Percentiles rank a stretch among this genome's conserved stretches.
Conservation (phyloP, 2,329 filamentous ascomycete species). For the Colletotrichum sp. region DNA sequence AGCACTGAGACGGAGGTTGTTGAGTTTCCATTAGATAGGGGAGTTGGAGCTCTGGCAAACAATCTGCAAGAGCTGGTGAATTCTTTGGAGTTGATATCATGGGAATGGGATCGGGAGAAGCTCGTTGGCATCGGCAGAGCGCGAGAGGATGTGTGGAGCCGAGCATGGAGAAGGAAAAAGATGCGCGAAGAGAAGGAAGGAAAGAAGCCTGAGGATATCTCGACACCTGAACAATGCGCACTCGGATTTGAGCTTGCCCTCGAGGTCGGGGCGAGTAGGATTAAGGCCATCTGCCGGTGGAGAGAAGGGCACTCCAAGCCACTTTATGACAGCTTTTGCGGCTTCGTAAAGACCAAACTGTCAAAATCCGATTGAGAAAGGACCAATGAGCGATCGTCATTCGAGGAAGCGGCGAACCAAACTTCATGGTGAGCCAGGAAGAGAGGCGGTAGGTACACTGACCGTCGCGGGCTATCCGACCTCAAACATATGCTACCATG, state of each 20-base stretch:
- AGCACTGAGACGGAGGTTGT: conserved; percentile 42
- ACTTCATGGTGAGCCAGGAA: neutral
- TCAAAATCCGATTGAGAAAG: neutral
- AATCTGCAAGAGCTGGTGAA: conserved; percentile 51
- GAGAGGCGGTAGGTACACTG: neutral
- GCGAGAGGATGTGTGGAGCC: conserved; percentile 78
- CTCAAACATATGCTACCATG: neutral
- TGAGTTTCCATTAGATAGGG: conserved; percentile 10
- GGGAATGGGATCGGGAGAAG: conserved; percentile 64
- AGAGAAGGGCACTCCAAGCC: conserved; percentile 74
- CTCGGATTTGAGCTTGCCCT: conserved; percentile 67
- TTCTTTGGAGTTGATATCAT: conserved; percentile 63
- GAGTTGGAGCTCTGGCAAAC: conserved; percentile 40
- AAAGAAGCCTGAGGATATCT: conserved; percentile 25
- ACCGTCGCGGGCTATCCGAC: neutral
- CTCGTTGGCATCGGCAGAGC: conserved; percentile 67
- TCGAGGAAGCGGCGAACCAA: neutral
- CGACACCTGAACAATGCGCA: conserved; percentile 38
- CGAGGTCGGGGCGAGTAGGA: conserved; percentile 39
- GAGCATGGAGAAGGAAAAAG: conserved; percentile 72
- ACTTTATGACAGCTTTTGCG: conserved; percentile 87
- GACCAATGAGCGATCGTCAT: neutral
- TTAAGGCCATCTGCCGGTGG: conserved; percentile 69
- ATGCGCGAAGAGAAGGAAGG: conserved; percentile 27
- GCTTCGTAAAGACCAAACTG: conserved; percentile 65